These are phyloP conservation scores for Halocafeteria seosinensis DNA, from an alignment of 108 stramenopile genomes.

Conservation along the genomic window DNA sequence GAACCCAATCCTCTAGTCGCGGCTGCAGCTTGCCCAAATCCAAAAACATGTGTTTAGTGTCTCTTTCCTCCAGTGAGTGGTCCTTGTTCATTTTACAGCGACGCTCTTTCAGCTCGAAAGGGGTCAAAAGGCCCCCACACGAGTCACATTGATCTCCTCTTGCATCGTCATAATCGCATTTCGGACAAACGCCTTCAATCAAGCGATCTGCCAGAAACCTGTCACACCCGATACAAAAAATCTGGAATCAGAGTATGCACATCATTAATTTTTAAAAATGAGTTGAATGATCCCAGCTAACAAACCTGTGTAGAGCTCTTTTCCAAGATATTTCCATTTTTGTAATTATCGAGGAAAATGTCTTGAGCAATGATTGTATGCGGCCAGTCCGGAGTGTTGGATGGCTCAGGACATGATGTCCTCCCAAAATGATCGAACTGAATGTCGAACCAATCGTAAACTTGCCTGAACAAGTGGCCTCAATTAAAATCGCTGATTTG, in stretches of 20 bases:
- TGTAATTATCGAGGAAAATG: background rate
- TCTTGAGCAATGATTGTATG: background rate
- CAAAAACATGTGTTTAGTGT: background rate
- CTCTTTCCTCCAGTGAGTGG: background rate
- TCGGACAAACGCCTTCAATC: background rate
- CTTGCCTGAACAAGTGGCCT: background rate
- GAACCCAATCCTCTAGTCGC: background rate
- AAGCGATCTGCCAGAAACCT: background rate
- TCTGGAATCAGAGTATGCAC: no score
- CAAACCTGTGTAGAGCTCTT: background rate
- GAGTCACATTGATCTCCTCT: background rate
- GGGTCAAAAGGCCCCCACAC: background rate
- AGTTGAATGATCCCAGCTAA: no score
- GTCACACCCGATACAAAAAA: background rate
- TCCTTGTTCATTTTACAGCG: background rate
- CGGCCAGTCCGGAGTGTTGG: background rate
- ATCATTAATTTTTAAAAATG: no score
- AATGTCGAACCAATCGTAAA: slow-evolving; percentile 9
- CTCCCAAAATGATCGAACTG: background rate
- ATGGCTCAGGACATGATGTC: background rate
- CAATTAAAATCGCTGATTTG: no score
- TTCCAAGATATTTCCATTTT: background rate
- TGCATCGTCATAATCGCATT: background rate
- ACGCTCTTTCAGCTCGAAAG: background rate
- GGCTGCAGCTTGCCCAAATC: background rate